Percentiles rank a stretch among this genome's conserved stretches.
phyloP scores from a whole-genome alignment of 371 early-diverging fungal genomes.

The Mucor ambiguus region DNA sequence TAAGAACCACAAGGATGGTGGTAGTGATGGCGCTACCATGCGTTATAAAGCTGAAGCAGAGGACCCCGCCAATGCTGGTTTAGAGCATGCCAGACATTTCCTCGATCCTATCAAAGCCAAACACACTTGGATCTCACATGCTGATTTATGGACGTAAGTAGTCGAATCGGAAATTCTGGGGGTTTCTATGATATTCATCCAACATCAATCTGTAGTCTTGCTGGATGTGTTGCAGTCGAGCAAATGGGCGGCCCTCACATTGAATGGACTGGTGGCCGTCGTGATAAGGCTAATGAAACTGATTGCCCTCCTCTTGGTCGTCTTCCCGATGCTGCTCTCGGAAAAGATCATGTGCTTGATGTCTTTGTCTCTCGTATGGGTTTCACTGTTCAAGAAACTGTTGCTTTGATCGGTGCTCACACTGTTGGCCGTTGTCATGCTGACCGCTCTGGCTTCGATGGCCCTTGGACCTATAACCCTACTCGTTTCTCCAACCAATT shows the following conservation, averaged over 20 bases:
- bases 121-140: constrained; percentile 72
- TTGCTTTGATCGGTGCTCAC: constrained; percentile 87
- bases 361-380: constrained; percentile 82
- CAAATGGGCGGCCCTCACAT: constrained; percentile 83
- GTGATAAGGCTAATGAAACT: constrained; percentile 56
- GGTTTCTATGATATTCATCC: neutral
- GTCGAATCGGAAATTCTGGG: neutral
- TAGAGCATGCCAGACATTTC: constrained; percentile 69
- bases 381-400: constrained; percentile 77
- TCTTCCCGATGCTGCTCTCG: constrained; percentile 83
- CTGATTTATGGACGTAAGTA: constrained; percentile 86
- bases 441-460: constrained; percentile 83
- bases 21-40: constrained; percentile 86
- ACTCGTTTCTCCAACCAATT: constrained; percentile 86
- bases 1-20: constrained; percentile 70
- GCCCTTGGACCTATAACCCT: constrained; percentile 88
- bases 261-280: constrained; percentile 80
- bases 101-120: constrained; percentile 80
- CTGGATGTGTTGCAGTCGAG: constrained; percentile 84
- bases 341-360: constrained; percentile 70
- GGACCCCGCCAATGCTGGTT: constrained; percentile 83
- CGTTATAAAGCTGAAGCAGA: constrained; percentile 64
- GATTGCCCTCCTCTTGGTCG: constrained; percentile 82
- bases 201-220: constrained; percentile 46
- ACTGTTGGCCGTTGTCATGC: constrained; percentile 88